Conservation (phyloP, 148 eudicot genomes). For the Persicaria maculosa region DNA sequence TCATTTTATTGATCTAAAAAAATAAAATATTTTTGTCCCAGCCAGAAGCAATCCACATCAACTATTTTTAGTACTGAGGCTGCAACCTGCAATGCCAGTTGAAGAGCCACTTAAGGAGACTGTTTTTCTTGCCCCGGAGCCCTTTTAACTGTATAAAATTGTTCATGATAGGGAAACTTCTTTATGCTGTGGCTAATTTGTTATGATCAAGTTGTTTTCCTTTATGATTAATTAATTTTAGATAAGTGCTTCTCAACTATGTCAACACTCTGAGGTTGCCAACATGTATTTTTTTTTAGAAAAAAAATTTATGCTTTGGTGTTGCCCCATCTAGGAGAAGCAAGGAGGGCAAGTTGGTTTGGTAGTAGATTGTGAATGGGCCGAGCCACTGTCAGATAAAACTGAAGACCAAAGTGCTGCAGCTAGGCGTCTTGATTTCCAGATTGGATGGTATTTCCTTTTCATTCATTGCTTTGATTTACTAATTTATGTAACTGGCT, state of each 20-base stretch:
- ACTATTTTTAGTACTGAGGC: not conserved
- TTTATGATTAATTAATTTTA: not conserved
- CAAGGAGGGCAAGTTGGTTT: slow-evolving; percentile 78
- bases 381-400: slow-evolving; percentile 61
- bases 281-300: not conserved
- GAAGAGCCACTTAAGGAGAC: not conserved
- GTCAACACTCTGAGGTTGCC: not conserved
- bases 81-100: not conserved
- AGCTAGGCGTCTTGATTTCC: slow-evolving; percentile 72
- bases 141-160: not conserved
- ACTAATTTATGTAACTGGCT: not conserved
- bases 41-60: not conserved
- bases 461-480: not conserved
- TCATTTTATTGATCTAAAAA: not conserved
- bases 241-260: not conserved
- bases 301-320: not conserved
- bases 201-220: not conserved
- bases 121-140: not conserved
- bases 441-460: slow-evolving; percentile 64
- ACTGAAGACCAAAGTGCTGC: slow-evolving; percentile 66
- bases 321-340: slow-evolving; percentile 28
- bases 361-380: slow-evolving; percentile 83
- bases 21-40: not conserved
- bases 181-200: not conserved
- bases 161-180: not conserved